Conservation (phyloP, 306 rosid genomes). For the Acacia confusa region DNA sequence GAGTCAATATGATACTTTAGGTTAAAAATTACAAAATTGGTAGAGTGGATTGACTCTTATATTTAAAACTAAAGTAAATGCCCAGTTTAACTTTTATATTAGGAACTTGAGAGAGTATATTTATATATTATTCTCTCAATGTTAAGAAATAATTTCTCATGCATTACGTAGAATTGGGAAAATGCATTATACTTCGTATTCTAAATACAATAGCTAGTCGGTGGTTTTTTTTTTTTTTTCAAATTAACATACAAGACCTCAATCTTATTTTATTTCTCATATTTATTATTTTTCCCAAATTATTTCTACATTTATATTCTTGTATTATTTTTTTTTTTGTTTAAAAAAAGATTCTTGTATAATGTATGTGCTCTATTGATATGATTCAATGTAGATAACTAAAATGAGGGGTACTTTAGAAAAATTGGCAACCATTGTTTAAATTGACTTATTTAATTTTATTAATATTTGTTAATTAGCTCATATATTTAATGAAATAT, state of each 20-base stretch:
- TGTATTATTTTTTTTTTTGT: no score
- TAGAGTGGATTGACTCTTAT: no score
- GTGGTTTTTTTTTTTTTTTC: not conserved
- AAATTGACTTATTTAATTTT: not conserved
- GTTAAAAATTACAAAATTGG: no score
- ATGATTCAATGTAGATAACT: not conserved
- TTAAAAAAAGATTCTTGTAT: not conserved
- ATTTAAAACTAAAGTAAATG: no score
- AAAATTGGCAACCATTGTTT: not conserved
- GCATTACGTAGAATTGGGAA: not conserved
- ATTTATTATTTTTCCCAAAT: no score
- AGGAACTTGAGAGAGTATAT: no score
- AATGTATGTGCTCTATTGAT: not conserved
- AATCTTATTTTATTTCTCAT: not conserved
- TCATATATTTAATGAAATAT: not conserved
- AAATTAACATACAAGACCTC: not conserved
- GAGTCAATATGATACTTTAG: no score
- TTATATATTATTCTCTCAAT: not conserved
- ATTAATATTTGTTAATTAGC: no score
- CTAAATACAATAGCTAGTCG: not conserved
- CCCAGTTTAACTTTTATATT: no score
- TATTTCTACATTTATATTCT: no score
- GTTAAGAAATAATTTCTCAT: not conserved
- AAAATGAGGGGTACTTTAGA: not conserved
- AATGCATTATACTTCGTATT: not conserved